Percentiles rank a stretch among this genome's conserved stretches.
phyloP scores from a whole-genome alignment of 2,329 filamentous ascomycete species.

The Aspergillus sp. region DNA sequence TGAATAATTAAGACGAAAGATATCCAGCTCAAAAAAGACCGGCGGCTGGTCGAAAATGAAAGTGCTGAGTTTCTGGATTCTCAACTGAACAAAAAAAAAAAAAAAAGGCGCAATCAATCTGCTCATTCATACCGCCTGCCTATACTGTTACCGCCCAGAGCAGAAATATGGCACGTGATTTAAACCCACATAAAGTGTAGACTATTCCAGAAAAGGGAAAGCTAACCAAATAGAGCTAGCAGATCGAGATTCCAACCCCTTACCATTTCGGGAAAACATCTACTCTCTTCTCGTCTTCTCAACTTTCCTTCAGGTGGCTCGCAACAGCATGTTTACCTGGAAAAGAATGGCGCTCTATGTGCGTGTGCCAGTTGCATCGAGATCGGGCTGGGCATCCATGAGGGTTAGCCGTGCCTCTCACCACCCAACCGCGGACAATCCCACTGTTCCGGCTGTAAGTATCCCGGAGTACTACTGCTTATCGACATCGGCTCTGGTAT shows the following conservation, averaged over 20 bases:
- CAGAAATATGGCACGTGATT: neutral
- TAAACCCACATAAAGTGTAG: neutral
- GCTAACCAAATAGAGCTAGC: neutral
- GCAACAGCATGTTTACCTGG: no score
- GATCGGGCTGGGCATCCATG: no score
- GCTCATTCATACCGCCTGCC: slow-evolving; percentile 18
- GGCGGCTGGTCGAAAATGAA: neutral
- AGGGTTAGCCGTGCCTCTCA: no score
- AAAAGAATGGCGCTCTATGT: no score
- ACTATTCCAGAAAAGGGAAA: neutral
- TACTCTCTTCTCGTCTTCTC: neutral
- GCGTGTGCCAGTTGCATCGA: no score
- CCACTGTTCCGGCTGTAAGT: no score
- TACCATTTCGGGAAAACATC: neutral
- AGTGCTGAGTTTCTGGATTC: neutral
- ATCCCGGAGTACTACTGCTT: no score
- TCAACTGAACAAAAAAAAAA: slow-evolving; percentile 1
- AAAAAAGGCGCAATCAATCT: slow-evolving; percentile 26
- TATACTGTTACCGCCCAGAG: slow-evolving; percentile 12
- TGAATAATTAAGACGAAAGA: neutral
- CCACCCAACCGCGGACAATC: no score
- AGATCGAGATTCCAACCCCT: neutral
- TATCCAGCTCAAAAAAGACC: neutral
- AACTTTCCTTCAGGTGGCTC: no score
- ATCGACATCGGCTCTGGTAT: no score